Evolutionary conservation across 73 alveolate genomes (phyloP), one percentile per base, ranked within the genome.

Genomic region (Symbiodinium pilosum): DNA sequence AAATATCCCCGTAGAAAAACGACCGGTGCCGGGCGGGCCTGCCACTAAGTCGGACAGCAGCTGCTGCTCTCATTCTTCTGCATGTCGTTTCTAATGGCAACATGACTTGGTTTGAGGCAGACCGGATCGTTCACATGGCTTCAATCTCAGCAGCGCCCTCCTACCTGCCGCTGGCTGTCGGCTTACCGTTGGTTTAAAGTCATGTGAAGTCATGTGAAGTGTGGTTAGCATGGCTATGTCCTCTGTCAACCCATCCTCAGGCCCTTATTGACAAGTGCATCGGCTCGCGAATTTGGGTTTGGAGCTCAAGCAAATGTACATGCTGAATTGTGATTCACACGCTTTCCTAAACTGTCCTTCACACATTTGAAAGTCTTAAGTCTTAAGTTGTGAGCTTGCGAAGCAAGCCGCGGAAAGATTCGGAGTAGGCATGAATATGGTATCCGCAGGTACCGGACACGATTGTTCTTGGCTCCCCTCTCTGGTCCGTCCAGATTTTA

Each of bases 211-310:
- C n/a, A n/a, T n/a, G n/a, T n/a, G n/a, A n/a, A n/a, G n/a, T n/a
- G n/a, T n/a, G n/a, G 39, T 40, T 39, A 26, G 91, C 32, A 40
- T 20, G 21, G n/a, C 32, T 42, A 21, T 24, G 34, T 40, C 43
- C 92, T 84, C 43, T 39, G 69, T 40, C 40, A 43, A 28, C 77
- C 21, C 4, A 32, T 2, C 30, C 54, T 28, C 2, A 91, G 98
- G 99, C 99, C 89, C 94, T 94, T 28, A 94, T 94, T n/a, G 99
- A 94, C 99, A 94, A 94, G 89, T 94, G 99, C 99, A 84, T 94
- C 34, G 99, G 99, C 36, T 83, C 94, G 38, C 86, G 94, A 41
- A 94, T 94, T 32, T 94, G 99, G 99, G 94, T 26, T 20, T 6
- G 5, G 32, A 43, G 77, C 97, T 43, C 77, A 30, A 86, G n/a